Base-by-base conservation (phyloP, 345 rosid genomes). In the Aquilaria yunnanensis region DNA sequence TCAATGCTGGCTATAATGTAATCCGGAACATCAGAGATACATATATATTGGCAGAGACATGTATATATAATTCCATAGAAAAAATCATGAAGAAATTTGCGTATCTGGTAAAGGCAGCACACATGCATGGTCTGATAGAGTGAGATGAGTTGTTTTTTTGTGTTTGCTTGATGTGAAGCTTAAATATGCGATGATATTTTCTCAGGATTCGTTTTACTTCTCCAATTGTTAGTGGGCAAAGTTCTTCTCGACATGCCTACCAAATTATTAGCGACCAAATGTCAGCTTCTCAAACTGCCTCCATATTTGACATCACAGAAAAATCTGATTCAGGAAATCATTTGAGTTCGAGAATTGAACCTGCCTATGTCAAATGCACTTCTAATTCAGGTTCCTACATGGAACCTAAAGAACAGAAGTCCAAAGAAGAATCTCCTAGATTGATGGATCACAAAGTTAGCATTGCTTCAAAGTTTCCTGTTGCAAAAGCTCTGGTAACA, bases 291-390 rank as follows among this genome's bases (percentile, higher is more conserved):
- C 65, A 51, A 62, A 58, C 72, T 47, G 73, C 67, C 2, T 77
- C 81, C 62, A 67, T 69, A 67, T 82, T 80, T 66, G 88, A 90
- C 57, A 32, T 69, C 30, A 78, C 76, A 62, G 86, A 79, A 62
- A 77, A 41, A 67, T 71, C 89, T 60, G 74, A 61, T 60, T 79
- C 90, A 23, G 23, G 23, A 23, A 23, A 23, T 23, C 23, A 23
- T 30, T 77, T 83, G 54, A 97, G 74, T 74, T 83, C 83, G 53
- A 81, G 78, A 78, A 74, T 75, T 63, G 85, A 83, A 12, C 84
- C 96, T 14, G 89, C 84, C 64, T 73, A 75, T 69, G 73, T 70
- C 14, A 84, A 87, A 60, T 59, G 23, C 23, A 23, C 74, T 65
- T 81, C 77, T 68, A 74, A 74, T 32, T 72, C 51, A 52, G 74